A percentile compares a stretch with the other conserved stretches of the same genome.
phyloP scores from a whole-genome alignment of 768 basidiomycete genomes.

The Trametes elegans region DNA sequence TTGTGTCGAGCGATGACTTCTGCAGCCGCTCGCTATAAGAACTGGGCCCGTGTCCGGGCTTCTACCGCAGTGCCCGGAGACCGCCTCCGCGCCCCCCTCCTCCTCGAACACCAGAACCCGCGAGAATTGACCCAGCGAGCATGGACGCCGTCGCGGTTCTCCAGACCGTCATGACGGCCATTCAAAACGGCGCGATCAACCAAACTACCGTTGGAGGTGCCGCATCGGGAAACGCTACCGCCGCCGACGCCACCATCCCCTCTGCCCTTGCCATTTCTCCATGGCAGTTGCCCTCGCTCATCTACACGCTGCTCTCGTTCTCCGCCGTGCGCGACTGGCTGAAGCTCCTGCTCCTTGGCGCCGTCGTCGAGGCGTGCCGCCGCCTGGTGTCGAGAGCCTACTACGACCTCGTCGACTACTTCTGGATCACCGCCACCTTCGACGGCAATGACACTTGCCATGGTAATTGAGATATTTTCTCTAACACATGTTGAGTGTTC shows the following conservation, averaged over 20 bases:
- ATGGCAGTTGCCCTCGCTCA: conserved; percentile 20
- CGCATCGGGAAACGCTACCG: not conserved
- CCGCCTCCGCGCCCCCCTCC: not conserved
- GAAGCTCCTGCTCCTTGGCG: conserved; percentile 62
- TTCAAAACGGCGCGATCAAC: conserved; percentile 13
- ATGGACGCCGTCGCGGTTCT: conserved; percentile 16
- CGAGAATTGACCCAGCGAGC: not conserved
- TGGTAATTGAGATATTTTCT: conserved; percentile 36
- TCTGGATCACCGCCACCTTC: conserved; percentile 64
- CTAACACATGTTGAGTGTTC: not conserved
- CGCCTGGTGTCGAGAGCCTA: conserved; percentile 45
- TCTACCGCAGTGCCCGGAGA: too few relatives aligned
- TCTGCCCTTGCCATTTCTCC: not conserved
- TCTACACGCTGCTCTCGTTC: conserved; percentile 49
- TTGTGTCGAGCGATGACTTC: too few relatives aligned
- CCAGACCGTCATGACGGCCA: conserved; percentile 14
- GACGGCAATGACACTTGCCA: conserved; percentile 57
- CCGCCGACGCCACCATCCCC: not conserved
- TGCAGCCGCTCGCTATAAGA: not conserved
- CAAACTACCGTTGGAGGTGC: not conserved
- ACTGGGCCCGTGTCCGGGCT: not conserved
- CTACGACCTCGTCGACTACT: conserved; percentile 43
- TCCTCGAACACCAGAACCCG: not conserved
- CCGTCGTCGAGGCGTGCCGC: conserved; percentile 57
- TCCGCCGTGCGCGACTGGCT: conserved; percentile 65